Evolutionary conservation across 495 filamentous ascomycete genomes (phyloP).

Genomic region (Lepraria neglecta): DNA sequence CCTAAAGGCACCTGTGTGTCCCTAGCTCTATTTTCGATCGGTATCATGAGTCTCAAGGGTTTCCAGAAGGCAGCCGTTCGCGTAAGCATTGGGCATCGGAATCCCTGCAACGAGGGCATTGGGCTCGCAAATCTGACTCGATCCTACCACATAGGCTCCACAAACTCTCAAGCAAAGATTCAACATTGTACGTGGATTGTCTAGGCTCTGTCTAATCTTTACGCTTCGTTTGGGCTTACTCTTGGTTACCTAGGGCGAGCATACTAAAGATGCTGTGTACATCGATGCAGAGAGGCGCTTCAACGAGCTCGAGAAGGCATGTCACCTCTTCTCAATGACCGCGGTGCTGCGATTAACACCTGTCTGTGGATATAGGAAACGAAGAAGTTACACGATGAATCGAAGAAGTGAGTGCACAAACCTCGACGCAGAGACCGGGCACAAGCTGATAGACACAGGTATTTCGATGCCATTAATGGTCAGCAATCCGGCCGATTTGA

Average conservation of each 20-base stretch:
- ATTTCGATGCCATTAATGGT: constrained; percentile 95
- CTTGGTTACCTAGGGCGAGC: constrained; percentile 54
- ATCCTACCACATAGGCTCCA: constrained; percentile 54
- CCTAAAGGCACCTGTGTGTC: neutral
- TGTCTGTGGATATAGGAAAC: constrained; percentile 54
- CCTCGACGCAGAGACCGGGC: neutral
- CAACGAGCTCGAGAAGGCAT: constrained; percentile 72
- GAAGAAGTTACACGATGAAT: constrained; percentile 91
- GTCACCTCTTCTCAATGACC: neutral
- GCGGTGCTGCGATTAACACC: constrained; percentile 16
- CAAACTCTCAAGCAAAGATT: constrained; percentile 87
- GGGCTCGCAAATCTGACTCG: neutral
- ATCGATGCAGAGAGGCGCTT: constrained; percentile 92
- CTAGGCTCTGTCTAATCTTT: neutral
- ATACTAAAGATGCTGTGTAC: constrained; percentile 91
- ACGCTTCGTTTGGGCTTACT: neutral
- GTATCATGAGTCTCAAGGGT: constrained; percentile 92
- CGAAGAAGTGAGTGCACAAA: constrained; percentile 57
- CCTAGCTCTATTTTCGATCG: neutral
- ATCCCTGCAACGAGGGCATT: neutral
- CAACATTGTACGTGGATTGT: constrained; percentile 57
- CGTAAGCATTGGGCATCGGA: constrained; percentile 41
- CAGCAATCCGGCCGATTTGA: constrained; percentile 12
- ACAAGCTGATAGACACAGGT: constrained; percentile 35
- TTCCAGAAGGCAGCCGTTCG: constrained; percentile 83